Conservation (phyloP, 305 asterid species). For the Fraxinus velutina region DNA sequence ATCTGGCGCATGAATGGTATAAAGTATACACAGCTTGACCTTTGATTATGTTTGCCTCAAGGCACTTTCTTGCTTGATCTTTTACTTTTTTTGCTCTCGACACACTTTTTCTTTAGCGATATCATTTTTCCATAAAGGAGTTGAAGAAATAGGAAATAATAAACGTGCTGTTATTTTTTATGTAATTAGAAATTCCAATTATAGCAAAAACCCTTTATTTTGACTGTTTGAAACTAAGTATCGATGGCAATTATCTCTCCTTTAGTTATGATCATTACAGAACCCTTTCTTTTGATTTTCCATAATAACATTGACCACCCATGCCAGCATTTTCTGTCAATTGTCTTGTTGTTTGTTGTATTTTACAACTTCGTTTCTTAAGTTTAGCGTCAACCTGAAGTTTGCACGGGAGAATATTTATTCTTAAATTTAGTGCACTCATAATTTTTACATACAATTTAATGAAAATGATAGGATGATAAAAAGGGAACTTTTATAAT, state of each 20-base stretch:
- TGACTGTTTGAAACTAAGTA: neutral
- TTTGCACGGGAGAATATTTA: neutral
- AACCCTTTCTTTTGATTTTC: neutral
- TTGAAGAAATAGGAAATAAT: neutral
- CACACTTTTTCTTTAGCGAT: neutral
- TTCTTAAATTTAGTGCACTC: neutral
- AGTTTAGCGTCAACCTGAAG: neutral
- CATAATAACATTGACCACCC: neutral
- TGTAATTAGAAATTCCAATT: neutral
- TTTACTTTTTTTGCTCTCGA: neutral
- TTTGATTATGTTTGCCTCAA: neutral
- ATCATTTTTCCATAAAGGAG: neutral
- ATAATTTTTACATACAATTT: neutral
- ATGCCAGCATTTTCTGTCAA: neutral
- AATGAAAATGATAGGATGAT: conserved; percentile 1
- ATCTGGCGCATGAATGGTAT: conserved; percentile 99
- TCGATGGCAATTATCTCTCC: neutral
- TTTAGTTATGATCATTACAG: neutral
- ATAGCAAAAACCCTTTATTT: neutral
- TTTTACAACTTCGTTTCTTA: neutral
- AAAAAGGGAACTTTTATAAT: neutral
- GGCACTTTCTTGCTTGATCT: neutral
- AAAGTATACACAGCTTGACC: conserved; percentile 29
- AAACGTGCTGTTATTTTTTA: neutral
- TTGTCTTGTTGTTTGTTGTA: conserved; percentile 8